Conservation (phyloP, 345 rosid species). For the Moringa oleifera region DNA sequence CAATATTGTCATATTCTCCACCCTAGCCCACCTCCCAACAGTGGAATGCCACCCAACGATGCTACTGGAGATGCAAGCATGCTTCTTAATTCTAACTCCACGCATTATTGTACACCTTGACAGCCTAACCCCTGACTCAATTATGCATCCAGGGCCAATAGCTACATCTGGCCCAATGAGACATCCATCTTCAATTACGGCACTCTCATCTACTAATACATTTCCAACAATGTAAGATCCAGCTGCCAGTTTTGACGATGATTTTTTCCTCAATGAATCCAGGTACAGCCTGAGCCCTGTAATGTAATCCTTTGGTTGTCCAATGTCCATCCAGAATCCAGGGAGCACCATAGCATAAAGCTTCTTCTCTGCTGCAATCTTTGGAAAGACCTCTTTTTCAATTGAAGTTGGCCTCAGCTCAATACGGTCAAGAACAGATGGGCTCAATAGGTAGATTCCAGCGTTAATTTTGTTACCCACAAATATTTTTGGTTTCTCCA, state of each 20-base stretch:
- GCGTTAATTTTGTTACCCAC: slow-evolving; percentile 89
- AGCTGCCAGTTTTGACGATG: slow-evolving; percentile 37
- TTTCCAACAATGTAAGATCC: slow-evolving; percentile 58
- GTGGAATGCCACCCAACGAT: slow-evolving; percentile 89
- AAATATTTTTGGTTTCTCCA: slow-evolving; percentile 70
- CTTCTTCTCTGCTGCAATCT: slow-evolving; percentile 58
- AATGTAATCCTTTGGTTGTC: slow-evolving; percentile 79
- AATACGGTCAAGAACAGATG: slow-evolving; percentile 66
- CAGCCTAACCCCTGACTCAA: slow-evolving; percentile 72
- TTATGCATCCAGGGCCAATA: slow-evolving; percentile 66
- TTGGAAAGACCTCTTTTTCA: slow-evolving; percentile 83
- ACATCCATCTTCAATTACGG: slow-evolving; percentile 69
- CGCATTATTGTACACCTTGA: slow-evolving; percentile 72
- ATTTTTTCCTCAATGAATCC: slow-evolving; percentile 48
- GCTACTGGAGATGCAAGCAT: slow-evolving; percentile 68
- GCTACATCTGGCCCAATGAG: slow-evolving; percentile 79
- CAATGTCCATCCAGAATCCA: slow-evolving; percentile 91
- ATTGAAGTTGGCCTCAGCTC: slow-evolving; percentile 71
- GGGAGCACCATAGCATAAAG: slow-evolving; percentile 74
- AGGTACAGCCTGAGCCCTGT: slow-evolving; percentile 63
- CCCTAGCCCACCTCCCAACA: slow-evolving; percentile 68
- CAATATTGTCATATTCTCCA: slow-evolving; percentile 71
- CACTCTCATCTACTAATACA: slow-evolving; percentile 64
- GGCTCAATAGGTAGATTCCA: slow-evolving; percentile 68
- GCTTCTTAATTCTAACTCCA: slow-evolving; percentile 69